These are phyloP conservation scores for Tranzscheliella williamsii DNA, from an alignment of 1,284 basidiomycete species.

Conservation along the genomic window DNA sequence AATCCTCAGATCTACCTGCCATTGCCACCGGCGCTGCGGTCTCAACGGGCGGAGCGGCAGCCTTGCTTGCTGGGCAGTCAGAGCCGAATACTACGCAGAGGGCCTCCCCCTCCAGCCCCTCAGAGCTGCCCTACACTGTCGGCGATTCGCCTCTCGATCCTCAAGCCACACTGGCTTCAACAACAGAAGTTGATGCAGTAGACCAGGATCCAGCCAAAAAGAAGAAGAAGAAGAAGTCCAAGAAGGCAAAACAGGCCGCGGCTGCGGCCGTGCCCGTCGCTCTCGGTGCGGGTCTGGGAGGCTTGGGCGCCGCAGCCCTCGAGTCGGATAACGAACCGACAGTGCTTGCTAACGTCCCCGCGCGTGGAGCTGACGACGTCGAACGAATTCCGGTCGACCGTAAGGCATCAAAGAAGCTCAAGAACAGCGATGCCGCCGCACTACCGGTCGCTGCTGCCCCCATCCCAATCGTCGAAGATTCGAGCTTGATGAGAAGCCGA, in stretches of 20 bases:
- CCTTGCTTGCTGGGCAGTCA: no score
- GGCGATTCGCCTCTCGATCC: conserved; percentile 4
- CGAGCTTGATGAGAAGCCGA: no score
- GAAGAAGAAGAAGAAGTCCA: conserved; percentile 1
- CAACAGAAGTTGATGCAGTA: no score
- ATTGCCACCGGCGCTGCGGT: neutral
- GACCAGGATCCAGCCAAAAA: neutral
- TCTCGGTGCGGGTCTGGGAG: conserved; percentile 19
- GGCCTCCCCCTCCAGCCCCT: neutral
- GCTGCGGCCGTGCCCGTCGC: conserved; percentile 10
- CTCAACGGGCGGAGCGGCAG: neutral
- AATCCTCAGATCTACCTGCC: neutral
- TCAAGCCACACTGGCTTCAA: neutral
- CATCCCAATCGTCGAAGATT: no score
- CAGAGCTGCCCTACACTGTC: conserved; percentile 32
- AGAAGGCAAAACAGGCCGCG: conserved; percentile 7
- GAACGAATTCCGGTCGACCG: no score
- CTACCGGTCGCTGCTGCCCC: no score
- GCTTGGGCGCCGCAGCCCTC: conserved; percentile 15
- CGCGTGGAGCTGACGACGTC: neutral
- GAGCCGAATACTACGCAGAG: neutral
- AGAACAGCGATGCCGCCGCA: no score
- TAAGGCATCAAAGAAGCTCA: neutral
- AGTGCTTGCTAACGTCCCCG: neutral
- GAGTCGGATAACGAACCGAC: conserved; percentile 3